A percentile compares a stretch with the other conserved stretches of the same genome.
phyloP scores from a whole-genome alignment of 768 basidiomycete genomes.

The Amanita pseudoporphyria region DNA sequence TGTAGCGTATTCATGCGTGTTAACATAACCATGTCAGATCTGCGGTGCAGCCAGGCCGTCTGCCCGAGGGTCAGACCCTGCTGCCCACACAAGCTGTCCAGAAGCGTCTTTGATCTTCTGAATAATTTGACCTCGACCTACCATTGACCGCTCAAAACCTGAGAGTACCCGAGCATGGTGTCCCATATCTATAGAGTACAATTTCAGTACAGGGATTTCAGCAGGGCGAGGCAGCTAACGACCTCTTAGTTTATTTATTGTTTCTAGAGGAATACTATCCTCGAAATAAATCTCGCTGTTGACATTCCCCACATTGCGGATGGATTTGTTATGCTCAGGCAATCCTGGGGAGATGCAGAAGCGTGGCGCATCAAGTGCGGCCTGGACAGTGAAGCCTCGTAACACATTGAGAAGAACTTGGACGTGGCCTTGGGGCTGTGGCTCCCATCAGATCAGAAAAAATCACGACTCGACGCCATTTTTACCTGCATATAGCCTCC shows the following conservation, averaged over 20 bases:
- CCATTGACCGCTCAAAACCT: conserved; percentile 52
- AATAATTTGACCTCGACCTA: conserved; percentile 88
- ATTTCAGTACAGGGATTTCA: conserved; percentile 4
- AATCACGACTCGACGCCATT: neutral
- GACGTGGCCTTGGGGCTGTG: conserved; percentile 88
- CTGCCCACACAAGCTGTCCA: conserved; percentile 84
- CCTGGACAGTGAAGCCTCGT: conserved; percentile 79
- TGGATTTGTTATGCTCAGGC: conserved; percentile 44
- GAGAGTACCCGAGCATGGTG: conserved; percentile 63
- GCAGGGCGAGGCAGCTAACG: conserved; percentile 10
- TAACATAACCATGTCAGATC: conserved; percentile 39
- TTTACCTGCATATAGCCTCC: conserved; percentile 80
- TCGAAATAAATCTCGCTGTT: conserved; percentile 88
- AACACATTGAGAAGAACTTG: conserved; percentile 90
- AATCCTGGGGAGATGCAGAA: conserved; percentile 91
- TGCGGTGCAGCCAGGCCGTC: conserved; percentile 87
- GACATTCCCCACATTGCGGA: conserved; percentile 49
- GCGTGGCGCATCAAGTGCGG: conserved; percentile 87
- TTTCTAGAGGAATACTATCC: conserved; percentile 60
- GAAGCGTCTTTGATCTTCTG: conserved; percentile 61
- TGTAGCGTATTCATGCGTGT: conserved; percentile 30
- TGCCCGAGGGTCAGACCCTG: conserved; percentile 81
- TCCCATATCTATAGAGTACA: conserved; percentile 59
- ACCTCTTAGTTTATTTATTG: conserved; percentile 63
- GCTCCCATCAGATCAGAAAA: neutral